These are phyloP conservation scores for Trichoderma oligosporum DNA, from an alignment of 2,329 filamentous ascomycete genomes.

Conservation along the genomic window DNA sequence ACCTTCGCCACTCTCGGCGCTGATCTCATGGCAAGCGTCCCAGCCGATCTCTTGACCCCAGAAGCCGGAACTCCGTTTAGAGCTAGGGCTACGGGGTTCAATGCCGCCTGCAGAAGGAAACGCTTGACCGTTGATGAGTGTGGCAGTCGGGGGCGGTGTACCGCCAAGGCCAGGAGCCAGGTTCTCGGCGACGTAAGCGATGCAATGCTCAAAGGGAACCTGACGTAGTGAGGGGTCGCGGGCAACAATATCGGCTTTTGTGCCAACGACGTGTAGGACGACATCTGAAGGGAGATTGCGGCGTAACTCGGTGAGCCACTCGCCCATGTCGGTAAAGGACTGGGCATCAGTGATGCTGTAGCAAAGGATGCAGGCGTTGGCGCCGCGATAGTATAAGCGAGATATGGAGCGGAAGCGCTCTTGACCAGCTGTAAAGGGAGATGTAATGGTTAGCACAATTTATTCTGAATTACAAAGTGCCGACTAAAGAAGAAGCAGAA, in stretches of 20 bases:
- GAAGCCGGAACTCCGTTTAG: constrained; percentile 68
- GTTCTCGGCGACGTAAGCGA: constrained; percentile 92
- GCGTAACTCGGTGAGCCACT: constrained; percentile 82
- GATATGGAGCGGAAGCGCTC: constrained; percentile 94
- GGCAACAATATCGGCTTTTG: constrained; percentile 86
- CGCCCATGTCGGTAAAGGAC: constrained; percentile 88
- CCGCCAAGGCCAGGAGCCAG: constrained; percentile 66
- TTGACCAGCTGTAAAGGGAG: constrained; percentile 62
- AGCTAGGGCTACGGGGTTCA: constrained; percentile 58
- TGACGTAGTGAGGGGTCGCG: constrained; percentile 73
- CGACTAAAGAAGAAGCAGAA: too few relatives aligned
- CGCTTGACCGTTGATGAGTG: constrained; percentile 31
- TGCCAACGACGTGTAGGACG: constrained; percentile 91
- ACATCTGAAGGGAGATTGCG: constrained; percentile 73
- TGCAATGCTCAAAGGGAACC: constrained; percentile 92
- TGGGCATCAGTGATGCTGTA: constrained; percentile 86
- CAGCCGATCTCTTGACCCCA: constrained; percentile 93
- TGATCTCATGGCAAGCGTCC: constrained; percentile 97
- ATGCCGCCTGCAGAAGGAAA: constrained; percentile 30
- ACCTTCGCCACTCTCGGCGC: constrained; percentile 87
- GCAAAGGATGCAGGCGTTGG: constrained; percentile 89
- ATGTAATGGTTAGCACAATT: constrained; percentile 20
- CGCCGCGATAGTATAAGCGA: constrained; percentile 91
- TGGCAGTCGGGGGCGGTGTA: constrained; percentile 65
- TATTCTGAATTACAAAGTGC: not conserved